These are phyloP conservation scores for Myrmaecium sp. DNA, from an alignment of 2,329 filamentous ascomycete species.

Conservation along the genomic window DNA sequence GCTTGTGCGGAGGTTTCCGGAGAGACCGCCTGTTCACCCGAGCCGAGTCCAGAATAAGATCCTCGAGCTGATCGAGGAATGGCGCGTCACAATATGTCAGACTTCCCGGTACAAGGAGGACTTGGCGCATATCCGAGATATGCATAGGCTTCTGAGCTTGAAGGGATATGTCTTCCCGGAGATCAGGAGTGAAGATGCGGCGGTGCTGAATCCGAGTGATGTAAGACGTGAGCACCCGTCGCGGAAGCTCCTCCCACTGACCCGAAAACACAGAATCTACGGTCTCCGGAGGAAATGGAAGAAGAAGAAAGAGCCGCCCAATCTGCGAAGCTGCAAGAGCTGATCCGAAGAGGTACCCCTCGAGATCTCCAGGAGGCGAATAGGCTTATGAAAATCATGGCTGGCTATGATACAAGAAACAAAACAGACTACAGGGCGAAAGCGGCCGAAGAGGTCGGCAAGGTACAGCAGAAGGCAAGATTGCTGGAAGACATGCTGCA, in stretches of 20 bases:
- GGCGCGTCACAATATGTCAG: slow-evolving; percentile 94
- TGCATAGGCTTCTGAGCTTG: slow-evolving; percentile 89
- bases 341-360: slow-evolving; percentile 81
- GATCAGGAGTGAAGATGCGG: slow-evolving; percentile 81
- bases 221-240: slow-evolving; percentile 30
- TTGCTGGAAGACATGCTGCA: slow-evolving; percentile 86
- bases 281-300: slow-evolving; percentile 97
- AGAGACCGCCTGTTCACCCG: slow-evolving; percentile 72
- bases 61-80: slow-evolving; percentile 93
- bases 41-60: slow-evolving; percentile 84
- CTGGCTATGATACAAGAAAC: slow-evolving; percentile 82
- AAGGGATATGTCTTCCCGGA: slow-evolving; percentile 96
- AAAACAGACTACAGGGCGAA: slow-evolving; percentile 98
- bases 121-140: slow-evolving; percentile 87
- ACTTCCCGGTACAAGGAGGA: slow-evolving; percentile 97
- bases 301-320: slow-evolving; percentile 89
- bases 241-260: slow-evolving; percentile 7
- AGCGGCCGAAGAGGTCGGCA: slow-evolving; percentile 84
- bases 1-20: slow-evolving; percentile 86
- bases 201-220: slow-evolving; percentile 90
- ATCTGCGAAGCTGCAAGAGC: slow-evolving; percentile 92
- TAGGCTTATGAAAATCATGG: slow-evolving; percentile 97
- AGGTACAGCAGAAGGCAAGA: slow-evolving; percentile 88
- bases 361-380: slow-evolving; percentile 95
- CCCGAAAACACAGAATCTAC: slow-evolving; percentile 53